phyloP scores from a whole-genome alignment of 441 rosid species.

The Biscutella auriculata region DNA sequence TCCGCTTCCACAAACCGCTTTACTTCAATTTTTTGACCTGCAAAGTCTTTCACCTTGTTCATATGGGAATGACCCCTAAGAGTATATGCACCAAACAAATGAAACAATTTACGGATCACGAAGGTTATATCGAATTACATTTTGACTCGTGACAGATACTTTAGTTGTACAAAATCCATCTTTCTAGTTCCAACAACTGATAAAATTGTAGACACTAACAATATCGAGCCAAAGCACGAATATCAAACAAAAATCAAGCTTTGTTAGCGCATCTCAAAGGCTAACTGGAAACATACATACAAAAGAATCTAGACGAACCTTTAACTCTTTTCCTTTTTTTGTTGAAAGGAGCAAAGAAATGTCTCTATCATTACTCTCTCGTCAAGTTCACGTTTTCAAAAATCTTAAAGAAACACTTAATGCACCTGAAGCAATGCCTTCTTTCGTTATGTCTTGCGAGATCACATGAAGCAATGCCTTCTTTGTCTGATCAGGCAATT shows the following conservation, averaged over 20 bases:
- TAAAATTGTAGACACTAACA: not conserved
- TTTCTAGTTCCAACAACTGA: not conserved
- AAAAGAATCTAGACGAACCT: no score
- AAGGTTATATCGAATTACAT: not conserved
- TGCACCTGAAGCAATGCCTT: no score
- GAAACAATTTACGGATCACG: not conserved
- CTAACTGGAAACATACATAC: no score
- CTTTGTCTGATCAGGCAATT: no score
- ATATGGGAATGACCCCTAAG: slow-evolving; percentile 30
- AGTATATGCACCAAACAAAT: not conserved
- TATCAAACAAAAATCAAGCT: not conserved
- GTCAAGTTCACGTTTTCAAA: no score
- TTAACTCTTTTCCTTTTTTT: no score
- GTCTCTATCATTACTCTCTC: no score
- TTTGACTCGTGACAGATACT: not conserved
- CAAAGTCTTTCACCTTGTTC: slow-evolving; percentile 73
- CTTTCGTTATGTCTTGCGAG: no score
- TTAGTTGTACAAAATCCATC: not conserved
- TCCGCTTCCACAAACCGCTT: slow-evolving; percentile 64
- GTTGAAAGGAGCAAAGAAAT: no score
- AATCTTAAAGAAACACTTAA: no score
- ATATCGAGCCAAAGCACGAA: not conserved
- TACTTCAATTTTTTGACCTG: slow-evolving; percentile 69
- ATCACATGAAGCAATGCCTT: no score
- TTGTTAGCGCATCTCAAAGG: no score